A percentile compares a stretch with the other conserved stretches of the same genome.
Conservation (phyloP, 306 rosid species). For the Prunus mira region DNA sequence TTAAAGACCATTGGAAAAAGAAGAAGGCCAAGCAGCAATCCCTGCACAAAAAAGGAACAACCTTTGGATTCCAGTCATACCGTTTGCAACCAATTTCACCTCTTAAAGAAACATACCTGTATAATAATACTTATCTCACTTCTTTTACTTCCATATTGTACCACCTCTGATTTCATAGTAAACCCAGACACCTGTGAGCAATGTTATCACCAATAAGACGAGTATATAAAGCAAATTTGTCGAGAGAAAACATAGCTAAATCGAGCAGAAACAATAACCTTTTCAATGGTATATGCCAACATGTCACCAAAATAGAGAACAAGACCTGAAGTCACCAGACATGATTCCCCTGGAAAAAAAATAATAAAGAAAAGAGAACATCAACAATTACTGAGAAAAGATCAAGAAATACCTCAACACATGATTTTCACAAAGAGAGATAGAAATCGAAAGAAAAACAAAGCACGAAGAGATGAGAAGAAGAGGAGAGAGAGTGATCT, state of each 20-base stretch:
- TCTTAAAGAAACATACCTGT: conserved; percentile 59
- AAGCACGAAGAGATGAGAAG: neutral
- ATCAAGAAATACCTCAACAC: neutral
- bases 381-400: conserved; percentile 16
- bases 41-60: conserved; percentile 54
- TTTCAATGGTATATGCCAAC: conserved; percentile 59
- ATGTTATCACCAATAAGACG: conserved; percentile 25
- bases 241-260: conserved; percentile 3
- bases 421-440: neutral
- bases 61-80: conserved; percentile 28
- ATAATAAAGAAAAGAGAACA: neutral
- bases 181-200: conserved; percentile 54
- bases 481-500: neutral
- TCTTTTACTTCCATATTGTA: conserved; percentile 52
- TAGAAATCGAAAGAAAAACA: neutral
- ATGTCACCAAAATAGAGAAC: conserved; percentile 92
- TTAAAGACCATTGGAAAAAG: conserved; percentile 67
- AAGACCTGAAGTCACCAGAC: conserved; percentile 75
- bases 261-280: conserved; percentile 40
- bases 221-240: conserved; percentile 14
- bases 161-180: conserved; percentile 42
- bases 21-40: conserved; percentile 85
- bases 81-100: conserved; percentile 21
- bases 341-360: conserved; percentile 68
- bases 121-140: conserved; percentile 75